A percentile compares a stretch with the other conserved stretches of the same genome.
phyloP scores from a whole-genome alignment of 2,329 filamentous ascomycete species.

The Lecanoromycetidae sp. region DNA sequence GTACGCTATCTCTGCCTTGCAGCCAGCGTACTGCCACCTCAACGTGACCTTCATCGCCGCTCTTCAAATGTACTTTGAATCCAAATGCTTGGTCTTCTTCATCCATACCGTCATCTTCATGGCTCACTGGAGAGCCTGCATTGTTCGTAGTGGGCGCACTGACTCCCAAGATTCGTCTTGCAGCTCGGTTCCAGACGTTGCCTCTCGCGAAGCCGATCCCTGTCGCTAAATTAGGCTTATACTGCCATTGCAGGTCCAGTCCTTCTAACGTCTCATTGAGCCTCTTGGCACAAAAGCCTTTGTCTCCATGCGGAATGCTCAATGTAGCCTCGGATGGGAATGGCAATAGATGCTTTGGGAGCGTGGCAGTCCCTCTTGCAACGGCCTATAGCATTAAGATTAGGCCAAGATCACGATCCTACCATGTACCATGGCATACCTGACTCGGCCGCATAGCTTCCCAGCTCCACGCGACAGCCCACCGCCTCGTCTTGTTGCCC shows the following conservation, averaged over 20 bases:
- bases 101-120: slow-evolving; percentile 20
- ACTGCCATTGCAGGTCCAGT: slow-evolving; percentile 54
- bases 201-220: slow-evolving; percentile 53
- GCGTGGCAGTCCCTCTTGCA: slow-evolving; percentile 30
- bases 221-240: slow-evolving; percentile 40
- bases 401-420: slow-evolving; percentile 13
- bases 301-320: slow-evolving; percentile 14
- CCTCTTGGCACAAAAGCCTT: slow-evolving; percentile 14
- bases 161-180: too few species aligned
- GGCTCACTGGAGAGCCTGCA: too few species aligned
- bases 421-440: slow-evolving; percentile 23
- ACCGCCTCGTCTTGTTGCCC: slow-evolving; percentile 65
- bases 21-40: slow-evolving; percentile 54
- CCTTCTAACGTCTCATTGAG: slow-evolving; percentile 39
- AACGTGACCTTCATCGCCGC: slow-evolving; percentile 29
- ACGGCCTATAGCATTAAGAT: slow-evolving; percentile 20
- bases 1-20: slow-evolving; percentile 56
- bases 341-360: slow-evolving; percentile 41
- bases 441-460: slow-evolving; percentile 50
- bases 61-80: slow-evolving; percentile 44
- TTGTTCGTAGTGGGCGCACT: too few species aligned
- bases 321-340: slow-evolving; percentile 42
- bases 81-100: slow-evolving; percentile 40
- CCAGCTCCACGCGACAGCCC: slow-evolving; percentile 87
- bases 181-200: slow-evolving; percentile 69